Evolutionary conservation across 192 early-diverging fungal genomes (phyloP).

Genomic region (Chytriomyces sp.): DNA sequence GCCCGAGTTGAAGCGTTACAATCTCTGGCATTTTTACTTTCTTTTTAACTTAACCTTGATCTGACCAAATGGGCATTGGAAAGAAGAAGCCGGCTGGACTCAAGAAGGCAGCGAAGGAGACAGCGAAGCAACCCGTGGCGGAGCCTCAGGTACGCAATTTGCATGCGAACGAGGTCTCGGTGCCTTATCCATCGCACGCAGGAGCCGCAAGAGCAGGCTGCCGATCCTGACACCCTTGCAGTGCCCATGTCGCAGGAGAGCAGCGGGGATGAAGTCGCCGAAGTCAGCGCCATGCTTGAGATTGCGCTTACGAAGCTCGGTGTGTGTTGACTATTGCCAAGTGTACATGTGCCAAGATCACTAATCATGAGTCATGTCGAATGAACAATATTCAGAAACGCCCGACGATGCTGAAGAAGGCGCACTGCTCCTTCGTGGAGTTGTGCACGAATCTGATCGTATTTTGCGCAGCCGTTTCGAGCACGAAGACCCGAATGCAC

Average conservation of each 20-base stretch:
- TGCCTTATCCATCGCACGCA: too few species aligned
- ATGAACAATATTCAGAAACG: background rate
- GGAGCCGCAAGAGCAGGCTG: too few species aligned
- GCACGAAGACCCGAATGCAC: constrained; percentile 18
- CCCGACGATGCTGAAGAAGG: constrained; percentile 42
- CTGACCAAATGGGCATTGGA: background rate
- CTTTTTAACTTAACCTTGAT: background rate
- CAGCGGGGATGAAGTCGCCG: constrained; percentile 17
- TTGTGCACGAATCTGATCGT: constrained; percentile 45
- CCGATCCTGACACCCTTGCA: constrained; percentile 8
- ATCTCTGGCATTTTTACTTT: constrained; percentile 62
- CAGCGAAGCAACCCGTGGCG: background rate
- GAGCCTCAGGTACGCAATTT: background rate
- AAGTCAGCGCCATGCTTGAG: constrained; percentile 22
- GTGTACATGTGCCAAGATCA: background rate
- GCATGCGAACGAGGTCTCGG: too few species aligned
- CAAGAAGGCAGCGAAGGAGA: constrained; percentile 18
- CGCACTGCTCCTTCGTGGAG: constrained; percentile 37
- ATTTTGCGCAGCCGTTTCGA: constrained; percentile 28
- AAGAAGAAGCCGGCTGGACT: constrained; percentile 30
- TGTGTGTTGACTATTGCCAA: background rate
- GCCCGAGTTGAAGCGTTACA: constrained; percentile 91
- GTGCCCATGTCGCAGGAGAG: constrained; percentile 5
- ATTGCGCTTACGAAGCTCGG: constrained; percentile 21
- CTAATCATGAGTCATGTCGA: background rate